Percentiles rank a stretch among this genome's conserved stretches.
These are phyloP conservation scores for Tylopilus sp. DNA, from an alignment of 1,284 basidiomycete genomes.

Conservation along the genomic window DNA sequence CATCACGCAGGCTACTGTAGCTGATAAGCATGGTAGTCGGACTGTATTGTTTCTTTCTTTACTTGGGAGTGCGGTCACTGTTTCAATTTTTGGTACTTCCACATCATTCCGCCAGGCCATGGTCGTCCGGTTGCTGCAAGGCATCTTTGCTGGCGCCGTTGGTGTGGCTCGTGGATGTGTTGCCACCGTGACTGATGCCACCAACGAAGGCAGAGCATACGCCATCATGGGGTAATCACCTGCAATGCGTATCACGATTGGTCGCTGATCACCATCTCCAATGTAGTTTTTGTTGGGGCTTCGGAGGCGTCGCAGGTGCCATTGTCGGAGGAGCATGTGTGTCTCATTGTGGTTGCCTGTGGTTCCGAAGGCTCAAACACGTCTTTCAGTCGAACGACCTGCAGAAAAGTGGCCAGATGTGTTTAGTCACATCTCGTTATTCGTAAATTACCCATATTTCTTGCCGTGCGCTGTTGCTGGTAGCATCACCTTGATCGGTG, in stretches of 20 bases:
- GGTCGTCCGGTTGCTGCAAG: constrained; percentile 86
- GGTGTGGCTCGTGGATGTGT: constrained; percentile 91
- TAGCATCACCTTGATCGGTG: constrained; percentile 69
- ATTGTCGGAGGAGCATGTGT: constrained; percentile 83
- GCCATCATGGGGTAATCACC: constrained; percentile 77
- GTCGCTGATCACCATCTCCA: constrained; percentile 3
- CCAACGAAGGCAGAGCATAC: constrained; percentile 92
- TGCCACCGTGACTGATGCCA: constrained; percentile 83
- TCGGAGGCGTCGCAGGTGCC: constrained; percentile 89
- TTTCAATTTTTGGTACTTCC: constrained; percentile 83
- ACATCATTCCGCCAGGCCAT: constrained; percentile 82
- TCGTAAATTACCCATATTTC: constrained; percentile 86
- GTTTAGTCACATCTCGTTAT: constrained; percentile 66
- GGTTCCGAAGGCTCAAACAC: background rate
- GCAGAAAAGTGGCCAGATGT: constrained; percentile 80
- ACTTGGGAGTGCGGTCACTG: constrained; percentile 78
- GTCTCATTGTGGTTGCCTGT: constrained; percentile 30
- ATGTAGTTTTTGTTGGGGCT: constrained; percentile 86
- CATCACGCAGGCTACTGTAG: constrained; percentile 76
- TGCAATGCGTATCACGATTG: background rate
- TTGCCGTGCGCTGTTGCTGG: constrained; percentile 85
- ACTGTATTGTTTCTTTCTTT: constrained; percentile 85
- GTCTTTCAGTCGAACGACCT: constrained; percentile 72
- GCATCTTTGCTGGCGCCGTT: constrained; percentile 92
- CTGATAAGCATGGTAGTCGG: constrained; percentile 87